Percentiles rank a stretch among this genome's conserved stretches.
These are phyloP conservation scores for Trichocomaceae sp. DNA, from an alignment of 2,329 filamentous ascomycete species.

Conservation along the genomic window DNA sequence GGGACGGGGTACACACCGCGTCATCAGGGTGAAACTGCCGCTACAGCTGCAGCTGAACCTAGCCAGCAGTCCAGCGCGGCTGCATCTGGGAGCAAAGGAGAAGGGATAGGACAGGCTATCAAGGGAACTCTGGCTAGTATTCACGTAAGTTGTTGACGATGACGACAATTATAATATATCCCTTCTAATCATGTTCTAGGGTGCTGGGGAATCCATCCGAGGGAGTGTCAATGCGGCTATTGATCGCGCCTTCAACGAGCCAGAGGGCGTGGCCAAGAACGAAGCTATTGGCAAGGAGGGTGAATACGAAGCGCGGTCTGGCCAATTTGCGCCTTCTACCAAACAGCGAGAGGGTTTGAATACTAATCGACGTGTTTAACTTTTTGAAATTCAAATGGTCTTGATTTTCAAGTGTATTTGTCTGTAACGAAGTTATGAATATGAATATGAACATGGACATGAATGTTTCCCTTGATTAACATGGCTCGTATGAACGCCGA, in stretches of 20 bases:
- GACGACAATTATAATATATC: not conserved
- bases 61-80: not conserved
- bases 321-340: slow-evolving; percentile 21
- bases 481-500: not conserved
- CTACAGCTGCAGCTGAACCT: too few species aligned
- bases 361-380: not conserved
- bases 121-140: slow-evolving; percentile 26
- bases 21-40: not conserved
- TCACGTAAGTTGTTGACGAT: slow-evolving; percentile 27
- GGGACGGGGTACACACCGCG: slow-evolving; percentile 17
- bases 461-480: not conserved
- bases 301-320: slow-evolving; percentile 28
- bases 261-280: slow-evolving; percentile 31
- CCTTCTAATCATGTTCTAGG: slow-evolving; percentile 20
- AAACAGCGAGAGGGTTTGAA: slow-evolving; percentile 14
- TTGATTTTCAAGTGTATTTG: not conserved
- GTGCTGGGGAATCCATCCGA: slow-evolving; percentile 36
- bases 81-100: not conserved
- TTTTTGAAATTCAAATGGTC: not conserved
- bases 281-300: slow-evolving; percentile 31
- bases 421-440: not conserved
- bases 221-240: slow-evolving; percentile 33
- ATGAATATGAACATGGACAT: not conserved
- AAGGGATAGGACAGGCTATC: slow-evolving; percentile 19
- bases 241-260: slow-evolving; percentile 33